phyloP scores from a whole-genome alignment of 163 green algal species.

The Scenedesmus sp. region DNA sequence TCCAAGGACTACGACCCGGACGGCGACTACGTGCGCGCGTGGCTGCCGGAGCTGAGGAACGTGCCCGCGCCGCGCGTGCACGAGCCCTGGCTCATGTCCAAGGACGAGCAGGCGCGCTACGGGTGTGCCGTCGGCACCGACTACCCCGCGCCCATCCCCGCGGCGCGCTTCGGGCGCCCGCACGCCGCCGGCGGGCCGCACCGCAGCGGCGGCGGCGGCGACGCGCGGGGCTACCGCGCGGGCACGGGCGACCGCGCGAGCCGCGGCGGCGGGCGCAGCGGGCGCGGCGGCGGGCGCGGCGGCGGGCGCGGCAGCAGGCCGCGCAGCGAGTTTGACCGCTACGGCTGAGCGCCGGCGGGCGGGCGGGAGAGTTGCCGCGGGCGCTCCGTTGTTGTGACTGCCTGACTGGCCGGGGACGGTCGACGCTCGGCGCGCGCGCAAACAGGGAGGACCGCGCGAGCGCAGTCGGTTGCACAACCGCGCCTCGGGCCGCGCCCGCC shows the following conservation, averaged over 20 bases:
- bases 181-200: slow-evolving; percentile 13
- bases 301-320: slow-evolving; percentile 11
- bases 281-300: slow-evolving; percentile 30
- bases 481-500: too few species aligned
- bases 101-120: slow-evolving; percentile 41
- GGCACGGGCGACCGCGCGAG: slow-evolving; percentile 23
- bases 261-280: slow-evolving; percentile 23
- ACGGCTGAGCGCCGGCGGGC: slow-evolving; percentile 38
- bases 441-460: too few species aligned
- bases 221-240: slow-evolving; percentile 14
- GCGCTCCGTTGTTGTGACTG: too few species aligned
- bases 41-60: slow-evolving; percentile 88
- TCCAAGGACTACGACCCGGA: slow-evolving; percentile 90
- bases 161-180: slow-evolving; percentile 21
- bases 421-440: too few species aligned
- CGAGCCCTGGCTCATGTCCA: slow-evolving; percentile 75
- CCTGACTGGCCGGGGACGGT: too few species aligned
- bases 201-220: slow-evolving; percentile 4
- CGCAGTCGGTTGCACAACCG: too few species aligned
- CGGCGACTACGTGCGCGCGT: slow-evolving; percentile 89
- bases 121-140: slow-evolving; percentile 72
- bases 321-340: slow-evolving; percentile 59
- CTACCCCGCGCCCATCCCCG: slow-evolving; percentile 73
- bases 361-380: too few species aligned
- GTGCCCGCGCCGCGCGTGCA: slow-evolving; percentile 79